Evolutionary conservation across 2,329 filamentous ascomycete species (phyloP).

Genomic region (Cytospora leucostoma): DNA sequence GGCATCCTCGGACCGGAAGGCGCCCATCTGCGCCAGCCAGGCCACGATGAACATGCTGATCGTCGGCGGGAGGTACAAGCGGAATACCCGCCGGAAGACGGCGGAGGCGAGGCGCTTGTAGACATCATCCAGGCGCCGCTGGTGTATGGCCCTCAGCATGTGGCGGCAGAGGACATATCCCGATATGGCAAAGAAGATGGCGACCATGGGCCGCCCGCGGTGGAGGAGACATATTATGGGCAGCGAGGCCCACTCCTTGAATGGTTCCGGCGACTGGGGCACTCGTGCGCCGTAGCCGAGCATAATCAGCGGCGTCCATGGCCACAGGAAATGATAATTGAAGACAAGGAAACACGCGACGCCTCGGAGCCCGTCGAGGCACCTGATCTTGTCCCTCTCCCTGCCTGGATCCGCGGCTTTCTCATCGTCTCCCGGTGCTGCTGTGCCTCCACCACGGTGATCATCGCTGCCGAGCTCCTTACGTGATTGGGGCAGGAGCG

Average conservation of each 20-base stretch:
- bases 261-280: slow-evolving; percentile 40
- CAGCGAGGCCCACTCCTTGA: slow-evolving; percentile 37
- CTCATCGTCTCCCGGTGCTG: slow-evolving; percentile 6
- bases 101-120: slow-evolving; percentile 42
- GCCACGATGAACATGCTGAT: slow-evolving; percentile 45
- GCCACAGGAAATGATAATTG: slow-evolving; percentile 47
- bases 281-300: slow-evolving; percentile 43
- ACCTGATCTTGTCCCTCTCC: slow-evolving; percentile 40
- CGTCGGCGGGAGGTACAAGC: slow-evolving; percentile 44
- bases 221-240: slow-evolving; percentile 45
- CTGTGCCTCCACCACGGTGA: neutral
- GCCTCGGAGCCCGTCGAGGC: slow-evolving; percentile 45
- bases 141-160: slow-evolving; percentile 41
- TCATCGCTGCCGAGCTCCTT: slow-evolving; percentile 1
- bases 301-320: slow-evolving; percentile 44
- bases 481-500: slow-evolving; percentile 13
- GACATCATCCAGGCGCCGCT: slow-evolving; percentile 39
- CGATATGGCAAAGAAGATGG: slow-evolving; percentile 47
- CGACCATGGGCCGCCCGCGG: slow-evolving; percentile 44
- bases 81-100: slow-evolving; percentile 42
- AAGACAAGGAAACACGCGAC: slow-evolving; percentile 46
- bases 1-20: slow-evolving; percentile 39
- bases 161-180: slow-evolving; percentile 46
- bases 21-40: slow-evolving; percentile 41
- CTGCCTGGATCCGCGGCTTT: slow-evolving; percentile 12